Evolutionary conservation across 768 basidiomycete species (phyloP).

Genomic region (Xerocomus brunneocitrinus): DNA sequence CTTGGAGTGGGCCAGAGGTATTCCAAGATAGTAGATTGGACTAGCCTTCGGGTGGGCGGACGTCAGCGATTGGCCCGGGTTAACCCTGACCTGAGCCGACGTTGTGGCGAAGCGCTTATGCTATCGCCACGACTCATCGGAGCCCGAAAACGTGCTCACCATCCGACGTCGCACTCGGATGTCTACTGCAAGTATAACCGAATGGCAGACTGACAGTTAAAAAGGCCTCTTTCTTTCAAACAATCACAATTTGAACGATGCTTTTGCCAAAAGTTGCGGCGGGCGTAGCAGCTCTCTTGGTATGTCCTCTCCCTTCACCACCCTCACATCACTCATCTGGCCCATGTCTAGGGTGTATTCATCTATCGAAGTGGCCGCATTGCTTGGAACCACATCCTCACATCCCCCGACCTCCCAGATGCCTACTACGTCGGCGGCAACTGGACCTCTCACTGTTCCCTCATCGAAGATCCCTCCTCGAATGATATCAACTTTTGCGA

Average conservation of each 20-base stretch:
- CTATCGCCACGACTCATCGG: too few relatives aligned
- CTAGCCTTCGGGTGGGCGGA: too few relatives aligned
- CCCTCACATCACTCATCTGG: neutral
- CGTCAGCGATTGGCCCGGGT: too few relatives aligned
- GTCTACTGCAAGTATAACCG: too few relatives aligned
- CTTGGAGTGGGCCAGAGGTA: too few relatives aligned
- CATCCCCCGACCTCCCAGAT: conserved; percentile 40
- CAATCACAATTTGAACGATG: conserved; percentile 4
- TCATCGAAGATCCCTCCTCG: conserved; percentile 33
- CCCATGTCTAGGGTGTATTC: conserved; percentile 34
- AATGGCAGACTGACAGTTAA: too few relatives aligned
- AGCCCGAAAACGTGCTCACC: too few relatives aligned
- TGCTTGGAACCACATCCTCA: conserved; percentile 40
- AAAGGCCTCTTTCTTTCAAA: too few relatives aligned
- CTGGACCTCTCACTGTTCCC: conserved; percentile 42
- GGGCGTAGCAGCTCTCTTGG: conserved; percentile 6
- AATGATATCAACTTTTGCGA: conserved; percentile 49
- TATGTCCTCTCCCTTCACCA: neutral
- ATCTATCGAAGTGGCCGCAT: conserved; percentile 43
- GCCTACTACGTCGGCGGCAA: conserved; percentile 52
- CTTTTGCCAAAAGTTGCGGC: conserved; percentile 5
- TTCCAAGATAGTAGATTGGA: too few relatives aligned
- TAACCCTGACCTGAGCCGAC: too few relatives aligned
- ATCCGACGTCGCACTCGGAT: too few relatives aligned
- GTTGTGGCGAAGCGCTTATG: too few relatives aligned